A percentile compares a stretch with the other conserved stretches of the same genome.
Conservation (phyloP, 75 land plant genomes). For the Pinus tabuliformis region DNA sequence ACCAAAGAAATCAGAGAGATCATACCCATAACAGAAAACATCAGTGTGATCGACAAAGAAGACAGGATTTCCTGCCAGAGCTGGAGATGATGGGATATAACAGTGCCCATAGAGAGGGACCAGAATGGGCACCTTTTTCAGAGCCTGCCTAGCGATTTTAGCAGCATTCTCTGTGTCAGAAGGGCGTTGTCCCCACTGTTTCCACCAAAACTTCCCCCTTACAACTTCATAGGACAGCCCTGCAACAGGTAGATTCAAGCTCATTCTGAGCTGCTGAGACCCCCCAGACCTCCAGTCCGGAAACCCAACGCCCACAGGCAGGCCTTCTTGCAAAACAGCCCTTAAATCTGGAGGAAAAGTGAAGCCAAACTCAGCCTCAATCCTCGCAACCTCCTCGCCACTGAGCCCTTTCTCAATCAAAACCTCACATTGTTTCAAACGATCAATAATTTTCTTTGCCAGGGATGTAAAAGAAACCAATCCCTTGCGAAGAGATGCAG, state of each 20-base stretch:
- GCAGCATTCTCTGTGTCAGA: conserved; percentile 56
- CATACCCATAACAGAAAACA: conserved; percentile 30
- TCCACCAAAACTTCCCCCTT: conserved; percentile 57
- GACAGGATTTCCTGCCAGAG: conserved; percentile 59
- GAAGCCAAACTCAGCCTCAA: conserved; percentile 78
- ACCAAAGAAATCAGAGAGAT: conserved; percentile 54
- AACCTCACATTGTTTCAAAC: conserved; percentile 39
- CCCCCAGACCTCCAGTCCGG: conserved; percentile 81
- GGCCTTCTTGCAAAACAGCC: conserved; percentile 65
- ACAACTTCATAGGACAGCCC: conserved; percentile 63
- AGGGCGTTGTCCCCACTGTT: conserved; percentile 75
- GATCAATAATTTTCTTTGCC: conserved; percentile 45
- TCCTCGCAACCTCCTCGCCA: conserved; percentile 61
- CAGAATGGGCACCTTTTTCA: conserved; percentile 52
- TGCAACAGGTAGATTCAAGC: conserved; percentile 60
- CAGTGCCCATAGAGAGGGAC: conserved; percentile 48
- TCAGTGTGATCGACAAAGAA: conserved; percentile 39
- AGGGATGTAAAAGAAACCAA: conserved; percentile 38
- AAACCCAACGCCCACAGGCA: conserved; percentile 82
- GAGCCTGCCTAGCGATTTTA: conserved; percentile 47
- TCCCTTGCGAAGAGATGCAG: conserved; percentile 4
- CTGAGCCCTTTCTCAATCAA: conserved; percentile 61
- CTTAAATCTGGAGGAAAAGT: conserved; percentile 84
- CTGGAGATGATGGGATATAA: conserved; percentile 46
- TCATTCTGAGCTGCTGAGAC: conserved; percentile 39